Evolutionary conservation across 352 stramenopile genomes (phyloP), one percentile per base, ranked within the genome.

Genomic region (Chrysophaeum taylorii): DNA sequence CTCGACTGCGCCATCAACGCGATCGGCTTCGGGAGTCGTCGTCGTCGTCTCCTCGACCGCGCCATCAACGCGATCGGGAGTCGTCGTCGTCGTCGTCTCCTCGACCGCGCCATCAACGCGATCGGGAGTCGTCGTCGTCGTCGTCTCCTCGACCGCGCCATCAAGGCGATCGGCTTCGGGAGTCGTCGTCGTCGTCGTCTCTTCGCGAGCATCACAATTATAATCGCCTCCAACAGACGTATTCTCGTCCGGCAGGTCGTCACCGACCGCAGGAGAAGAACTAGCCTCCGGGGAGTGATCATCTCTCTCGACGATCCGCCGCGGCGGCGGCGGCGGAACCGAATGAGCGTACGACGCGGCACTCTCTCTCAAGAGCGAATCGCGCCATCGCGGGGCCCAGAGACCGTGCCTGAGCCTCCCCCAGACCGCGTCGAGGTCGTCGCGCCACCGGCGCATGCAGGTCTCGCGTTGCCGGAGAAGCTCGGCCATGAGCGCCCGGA

Each of bases 401-500:
- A 73, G 78, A 14, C 71, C 74, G 63, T 80, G 81, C 5, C 82
- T 82, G 18, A 60, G 48, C 60, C 85, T 74, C 61, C 84, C 81
- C 64, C 80, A 79, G 38, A 88, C 80, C 0, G 84, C 84, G 57
- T 81, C 74, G 45, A 88, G 68, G 79, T 91, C 85, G 68, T 87
- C 76, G 62, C 78, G 78, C 25, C 87, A 80, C 72, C 89, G 83
- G 38, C 75, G 73, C 73, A 85, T 86, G 14, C 84, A 87, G 41
- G 81, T 87, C 71, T 89, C 79, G 52, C 81, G 76, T 68, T 88
- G 82, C 57, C 82, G 74, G 25, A 87, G 70, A 15, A 92, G 74
- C 70, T 89, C 81, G 62, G 87, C 85, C 50, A 92, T 68, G 33
- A 92, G 73, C 14, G 73, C 77, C 45, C 84, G 76, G 38, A 89